These are phyloP conservation scores for Lasiodiplodia sp. DNA, from an alignment of 2,329 filamentous ascomycete genomes.

Conservation along the genomic window DNA sequence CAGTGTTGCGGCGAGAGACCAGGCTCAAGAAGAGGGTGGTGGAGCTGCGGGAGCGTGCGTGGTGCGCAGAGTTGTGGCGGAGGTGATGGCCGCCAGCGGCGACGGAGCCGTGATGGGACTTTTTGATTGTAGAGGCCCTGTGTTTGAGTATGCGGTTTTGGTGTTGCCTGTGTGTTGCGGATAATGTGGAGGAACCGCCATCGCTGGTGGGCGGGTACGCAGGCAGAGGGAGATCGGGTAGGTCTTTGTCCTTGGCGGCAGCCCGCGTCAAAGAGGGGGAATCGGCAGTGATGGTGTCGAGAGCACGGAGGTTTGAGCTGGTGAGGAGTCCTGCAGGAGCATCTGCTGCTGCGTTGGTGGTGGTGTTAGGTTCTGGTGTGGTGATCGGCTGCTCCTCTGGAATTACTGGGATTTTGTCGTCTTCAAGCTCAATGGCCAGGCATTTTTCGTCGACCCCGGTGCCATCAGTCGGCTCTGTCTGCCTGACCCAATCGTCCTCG, in stretches of 20 bases:
- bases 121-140: neutral
- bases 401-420: neutral
- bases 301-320: neutral
- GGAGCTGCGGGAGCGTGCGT: neutral
- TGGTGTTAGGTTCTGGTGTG: too few species aligned
- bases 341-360: too few species aligned
- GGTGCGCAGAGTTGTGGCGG: neutral
- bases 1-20: neutral
- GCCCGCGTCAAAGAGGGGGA: neutral
- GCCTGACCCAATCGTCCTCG: neutral
- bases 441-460: constrained; percentile 14
- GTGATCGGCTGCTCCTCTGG: neutral
- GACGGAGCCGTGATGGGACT: neutral
- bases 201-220: constrained; percentile 8
- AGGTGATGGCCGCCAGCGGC: neutral
- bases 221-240: constrained; percentile 5
- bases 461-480: neutral
- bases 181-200: neutral
- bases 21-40: neutral
- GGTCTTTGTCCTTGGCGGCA: neutral
- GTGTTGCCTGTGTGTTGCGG: neutral
- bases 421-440: neutral
- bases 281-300: neutral
- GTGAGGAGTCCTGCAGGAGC: neutral
- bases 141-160: neutral